Conservation (phyloP, 2,329 filamentous ascomycete species). For the Bimuria novae-zelandiae region DNA sequence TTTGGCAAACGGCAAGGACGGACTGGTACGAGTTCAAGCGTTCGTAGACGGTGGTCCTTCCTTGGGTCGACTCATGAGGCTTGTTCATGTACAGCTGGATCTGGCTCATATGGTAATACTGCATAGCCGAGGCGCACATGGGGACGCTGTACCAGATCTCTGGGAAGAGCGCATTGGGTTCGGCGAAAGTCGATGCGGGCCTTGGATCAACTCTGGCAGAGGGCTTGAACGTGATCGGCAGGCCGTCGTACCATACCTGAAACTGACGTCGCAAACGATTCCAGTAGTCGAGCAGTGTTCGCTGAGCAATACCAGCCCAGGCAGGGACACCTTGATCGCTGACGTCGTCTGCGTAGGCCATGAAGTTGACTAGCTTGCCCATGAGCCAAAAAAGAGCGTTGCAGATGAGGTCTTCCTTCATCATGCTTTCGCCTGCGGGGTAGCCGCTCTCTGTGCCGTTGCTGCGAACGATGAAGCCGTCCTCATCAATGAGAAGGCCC, state of each 20-base stretch:
- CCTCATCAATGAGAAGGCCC: conserved; percentile 61
- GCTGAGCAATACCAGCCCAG: conserved; percentile 55
- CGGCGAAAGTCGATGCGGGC: conserved; percentile 28
- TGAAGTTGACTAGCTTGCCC: conserved; percentile 68
- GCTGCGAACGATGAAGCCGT: conserved; percentile 56
- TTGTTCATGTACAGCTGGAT: conserved; percentile 66
- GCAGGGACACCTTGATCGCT: conserved; percentile 43
- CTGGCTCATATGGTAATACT: conserved; percentile 67
- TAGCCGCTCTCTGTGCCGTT: conserved; percentile 47
- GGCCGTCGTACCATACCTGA: conserved; percentile 61
- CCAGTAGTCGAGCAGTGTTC: conserved; percentile 58
- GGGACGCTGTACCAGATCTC: conserved; percentile 68
- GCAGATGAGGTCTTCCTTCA: conserved; percentile 66
- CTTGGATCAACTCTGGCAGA: conserved; percentile 55
- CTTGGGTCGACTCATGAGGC: conserved; percentile 59
- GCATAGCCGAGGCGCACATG: conserved; percentile 69
- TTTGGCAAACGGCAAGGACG: conserved; percentile 59
- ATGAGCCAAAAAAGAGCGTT: conserved; percentile 70
- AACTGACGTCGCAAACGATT: conserved; percentile 60
- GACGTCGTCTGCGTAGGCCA: conserved; percentile 61
- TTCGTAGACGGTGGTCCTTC: conserved; percentile 57
- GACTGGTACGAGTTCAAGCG: conserved; percentile 61
- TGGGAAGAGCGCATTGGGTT: conserved; percentile 50
- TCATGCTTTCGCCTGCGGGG: conserved; percentile 53
- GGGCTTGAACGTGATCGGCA: conserved; percentile 64